Evolutionary conservation across 352 stramenopile species (phyloP).

Genomic region (Phytopythium boreale): DNA sequence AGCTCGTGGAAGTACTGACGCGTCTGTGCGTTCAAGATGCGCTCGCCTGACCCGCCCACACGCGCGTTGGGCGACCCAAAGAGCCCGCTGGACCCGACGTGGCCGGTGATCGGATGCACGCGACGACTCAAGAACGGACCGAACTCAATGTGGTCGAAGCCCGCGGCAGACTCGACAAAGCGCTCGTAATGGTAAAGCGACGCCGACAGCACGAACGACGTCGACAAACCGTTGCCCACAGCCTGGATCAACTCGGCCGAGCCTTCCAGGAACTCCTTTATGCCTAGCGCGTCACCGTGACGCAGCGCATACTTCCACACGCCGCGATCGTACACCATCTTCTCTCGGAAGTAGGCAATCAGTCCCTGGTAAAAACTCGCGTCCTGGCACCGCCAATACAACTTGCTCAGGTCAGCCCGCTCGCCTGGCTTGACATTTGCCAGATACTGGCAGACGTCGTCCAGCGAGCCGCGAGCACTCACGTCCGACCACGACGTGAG

Average conservation of each 20-base stretch:
- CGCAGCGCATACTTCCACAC: constrained; percentile 56
- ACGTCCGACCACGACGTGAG: constrained; percentile 61
- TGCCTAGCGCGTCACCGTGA: constrained; percentile 35
- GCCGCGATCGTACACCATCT: constrained; percentile 29
- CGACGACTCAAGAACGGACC: constrained; percentile 40
- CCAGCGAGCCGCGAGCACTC: constrained; percentile 31
- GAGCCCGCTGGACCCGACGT: constrained; percentile 4
- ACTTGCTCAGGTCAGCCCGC: constrained; percentile 22
- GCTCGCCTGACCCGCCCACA: constrained; percentile 14
- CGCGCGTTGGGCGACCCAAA: neutral
- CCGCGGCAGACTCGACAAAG: constrained; percentile 16
- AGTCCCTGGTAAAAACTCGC: constrained; percentile 32
- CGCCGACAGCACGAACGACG: constrained; percentile 18
- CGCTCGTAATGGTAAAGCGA: constrained; percentile 28
- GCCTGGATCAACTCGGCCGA: constrained; percentile 13
- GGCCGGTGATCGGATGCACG: constrained; percentile 26
- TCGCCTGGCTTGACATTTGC: constrained; percentile 21
- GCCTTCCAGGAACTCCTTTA: constrained; percentile 27
- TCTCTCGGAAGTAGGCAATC: constrained; percentile 28
- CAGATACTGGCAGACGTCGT: constrained; percentile 37
- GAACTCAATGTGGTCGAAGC: constrained; percentile 49
- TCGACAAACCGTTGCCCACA: constrained; percentile 30
- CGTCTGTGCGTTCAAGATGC: constrained; percentile 35
- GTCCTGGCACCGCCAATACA: constrained; percentile 47
- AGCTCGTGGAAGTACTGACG: constrained; percentile 36